phyloP scores from a whole-genome alignment of 805 yeast genomes.

The Lipomyces oligophaga region DNA sequence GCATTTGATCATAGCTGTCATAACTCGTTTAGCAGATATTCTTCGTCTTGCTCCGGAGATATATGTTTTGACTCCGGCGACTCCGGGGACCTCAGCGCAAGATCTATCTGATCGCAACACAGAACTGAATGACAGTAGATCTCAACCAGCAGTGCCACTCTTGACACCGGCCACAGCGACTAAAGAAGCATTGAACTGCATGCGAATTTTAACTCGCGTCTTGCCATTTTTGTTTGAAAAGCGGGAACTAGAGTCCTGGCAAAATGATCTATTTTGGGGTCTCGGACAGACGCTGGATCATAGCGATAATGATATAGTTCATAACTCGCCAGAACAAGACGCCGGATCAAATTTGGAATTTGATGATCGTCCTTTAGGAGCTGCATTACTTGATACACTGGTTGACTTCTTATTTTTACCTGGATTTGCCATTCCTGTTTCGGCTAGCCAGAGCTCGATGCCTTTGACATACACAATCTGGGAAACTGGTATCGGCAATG shows the following conservation, averaged over 20 bases:
- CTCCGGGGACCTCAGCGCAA: not conserved
- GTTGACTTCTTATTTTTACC: conserved; percentile 52
- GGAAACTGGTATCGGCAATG: conserved; percentile 75
- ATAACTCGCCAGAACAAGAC: not conserved
- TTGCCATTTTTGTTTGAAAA: conserved; percentile 67
- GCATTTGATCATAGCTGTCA: conserved; percentile 45
- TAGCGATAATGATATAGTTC: not conserved
- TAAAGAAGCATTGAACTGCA: conserved; percentile 52
- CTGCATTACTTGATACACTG: conserved; percentile 39
- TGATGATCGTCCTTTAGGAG: conserved; percentile 36
- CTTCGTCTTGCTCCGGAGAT: conserved; percentile 15
- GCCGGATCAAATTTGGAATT: not conserved
- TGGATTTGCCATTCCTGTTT: conserved; percentile 50
- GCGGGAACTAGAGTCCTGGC: conserved; percentile 39
- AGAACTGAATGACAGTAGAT: not conserved
- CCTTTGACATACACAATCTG: conserved; percentile 52
- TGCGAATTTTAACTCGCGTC: conserved; percentile 60
- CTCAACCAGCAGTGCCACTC: not conserved
- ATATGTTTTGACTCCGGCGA: not conserved
- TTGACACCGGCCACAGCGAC: conserved; percentile 20
- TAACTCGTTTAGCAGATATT: conserved; percentile 27
- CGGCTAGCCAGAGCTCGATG: conserved; percentile 29
- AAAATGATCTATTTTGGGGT: conserved; percentile 47
- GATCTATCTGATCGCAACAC: not conserved
- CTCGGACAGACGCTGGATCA: conserved; percentile 7